Evolutionary conservation across 306 rosid genomes (phyloP).

Genomic region (Medicago arabica): DNA sequence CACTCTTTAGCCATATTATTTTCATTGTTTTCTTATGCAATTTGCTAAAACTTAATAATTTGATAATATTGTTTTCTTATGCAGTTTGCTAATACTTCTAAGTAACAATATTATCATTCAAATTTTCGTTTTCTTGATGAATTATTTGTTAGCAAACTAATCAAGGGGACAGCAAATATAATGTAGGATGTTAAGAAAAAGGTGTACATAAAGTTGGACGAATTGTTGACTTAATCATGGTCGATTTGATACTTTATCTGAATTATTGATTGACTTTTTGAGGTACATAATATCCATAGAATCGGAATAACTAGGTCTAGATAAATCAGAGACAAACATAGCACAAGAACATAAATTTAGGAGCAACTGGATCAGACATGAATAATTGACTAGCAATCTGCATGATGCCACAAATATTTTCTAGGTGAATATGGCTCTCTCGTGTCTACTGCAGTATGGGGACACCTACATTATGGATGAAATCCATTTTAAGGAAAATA

Average conservation of each 20-base stretch:
- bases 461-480: slow-evolving; percentile 32
- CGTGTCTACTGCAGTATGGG: slow-evolving; percentile 29
- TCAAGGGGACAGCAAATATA: background rate
- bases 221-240: slow-evolving; percentile 36
- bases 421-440: background rate
- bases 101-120: background rate
- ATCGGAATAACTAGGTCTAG: slow-evolving; percentile 17
- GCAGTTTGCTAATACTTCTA: background rate
- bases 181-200: background rate
- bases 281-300: slow-evolving; percentile 15
- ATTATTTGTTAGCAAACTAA: slow-evolving; percentile 10
- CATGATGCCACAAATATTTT: slow-evolving; percentile 19
- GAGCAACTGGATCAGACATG: background rate
- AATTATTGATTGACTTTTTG: slow-evolving; percentile 43
- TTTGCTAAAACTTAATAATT: too few relatives aligned
- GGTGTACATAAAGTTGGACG: background rate
- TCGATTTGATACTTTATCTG: background rate
- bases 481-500: slow-evolving; percentile 34
- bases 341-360: slow-evolving; percentile 26
- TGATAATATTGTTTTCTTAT: background rate
- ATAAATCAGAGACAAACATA: background rate
- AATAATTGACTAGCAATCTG: slow-evolving; percentile 25
- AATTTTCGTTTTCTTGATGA: background rate
- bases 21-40: background rate
- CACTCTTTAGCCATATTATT: too few relatives aligned